Evolutionary conservation across 78 protist genomes (phyloP).

Genomic region (Goniomonas avonlea): DNA sequence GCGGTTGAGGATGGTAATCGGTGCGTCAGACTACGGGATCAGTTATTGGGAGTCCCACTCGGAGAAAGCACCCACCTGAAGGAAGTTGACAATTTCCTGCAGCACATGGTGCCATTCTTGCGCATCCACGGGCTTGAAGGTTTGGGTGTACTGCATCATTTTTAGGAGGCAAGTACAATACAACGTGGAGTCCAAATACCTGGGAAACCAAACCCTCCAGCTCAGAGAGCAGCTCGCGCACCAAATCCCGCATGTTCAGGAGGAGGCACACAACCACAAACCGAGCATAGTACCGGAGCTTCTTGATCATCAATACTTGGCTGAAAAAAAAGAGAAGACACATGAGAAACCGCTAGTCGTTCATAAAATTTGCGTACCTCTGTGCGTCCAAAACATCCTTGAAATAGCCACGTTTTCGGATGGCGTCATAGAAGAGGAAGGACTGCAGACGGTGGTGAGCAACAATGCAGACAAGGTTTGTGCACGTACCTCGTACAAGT

Average conservation of each 20-base stretch:
- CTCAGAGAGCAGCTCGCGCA: conserved; percentile 3
- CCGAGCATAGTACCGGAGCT: conserved; percentile 62
- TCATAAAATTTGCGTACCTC: background rate
- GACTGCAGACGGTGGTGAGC: no score
- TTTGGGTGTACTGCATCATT: no score
- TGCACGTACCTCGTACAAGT: conserved; percentile 63
- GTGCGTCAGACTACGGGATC: no score
- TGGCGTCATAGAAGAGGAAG: conserved; percentile 55
- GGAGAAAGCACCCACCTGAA: background rate
- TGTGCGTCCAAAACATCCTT: no score
- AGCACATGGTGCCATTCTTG: background rate
- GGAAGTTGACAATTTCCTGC: background rate
- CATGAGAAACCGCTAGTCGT: background rate
- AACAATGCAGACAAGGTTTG: no score
- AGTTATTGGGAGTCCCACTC: background rate
- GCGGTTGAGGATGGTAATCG: no score
- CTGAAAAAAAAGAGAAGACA: background rate
- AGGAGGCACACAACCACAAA: conserved; percentile 58
- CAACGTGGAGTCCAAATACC: no score
- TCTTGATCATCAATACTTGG: background rate
- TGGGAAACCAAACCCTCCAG: conserved; percentile 28
- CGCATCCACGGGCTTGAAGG: no score
- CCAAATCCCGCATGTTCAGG: background rate
- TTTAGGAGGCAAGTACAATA: no score
- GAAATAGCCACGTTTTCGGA: conserved; percentile 54